A percentile compares a stretch with the other conserved stretches of the same genome.
These are phyloP conservation scores for Candida sojae DNA, from an alignment of 1,139 yeast genomes.

Conservation along the genomic window DNA sequence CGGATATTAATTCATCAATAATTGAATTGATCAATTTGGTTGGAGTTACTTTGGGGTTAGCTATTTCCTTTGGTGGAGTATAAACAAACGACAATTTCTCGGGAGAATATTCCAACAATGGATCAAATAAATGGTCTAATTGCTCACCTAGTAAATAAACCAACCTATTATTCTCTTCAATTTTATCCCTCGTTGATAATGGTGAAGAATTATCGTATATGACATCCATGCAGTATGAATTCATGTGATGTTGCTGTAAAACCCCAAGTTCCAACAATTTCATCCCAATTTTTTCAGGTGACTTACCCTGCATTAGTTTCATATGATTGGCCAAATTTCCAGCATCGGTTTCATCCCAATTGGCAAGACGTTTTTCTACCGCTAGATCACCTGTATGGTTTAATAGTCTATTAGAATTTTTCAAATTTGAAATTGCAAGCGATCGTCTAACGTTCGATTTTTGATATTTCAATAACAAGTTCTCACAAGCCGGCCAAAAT, in stretches of 20 bases:
- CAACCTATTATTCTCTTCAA: constrained; percentile 70
- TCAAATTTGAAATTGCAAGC: constrained; percentile 71
- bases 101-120: constrained; percentile 87
- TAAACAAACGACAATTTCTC: constrained; percentile 76
- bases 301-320: constrained; percentile 44
- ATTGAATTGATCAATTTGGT: constrained; percentile 41
- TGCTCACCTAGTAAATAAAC: constrained; percentile 82
- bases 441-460: constrained; percentile 68
- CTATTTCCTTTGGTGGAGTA: constrained; percentile 28
- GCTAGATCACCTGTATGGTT: constrained; percentile 28
- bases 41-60: constrained; percentile 8
- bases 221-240: constrained; percentile 68
- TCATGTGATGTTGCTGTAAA: constrained; percentile 53
- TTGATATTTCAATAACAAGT: constrained; percentile 52
- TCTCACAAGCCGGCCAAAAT: constrained; percentile 79
- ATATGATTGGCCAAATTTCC: constrained; percentile 70
- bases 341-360: constrained; percentile 77
- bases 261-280: constrained; percentile 57
- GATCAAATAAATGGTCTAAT: constrained; percentile 75
- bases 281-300: constrained; percentile 60
- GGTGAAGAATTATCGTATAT: constrained; percentile 60
- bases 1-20: constrained; percentile 62
- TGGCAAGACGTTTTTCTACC: constrained; percentile 16
- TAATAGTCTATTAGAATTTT: constrained; percentile 61
- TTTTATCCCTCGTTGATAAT: constrained; percentile 14